Percentiles rank a stretch among this genome's conserved stretches.
Conservation (phyloP, 306 rosid species). For the Ochetophila trinervis region DNA sequence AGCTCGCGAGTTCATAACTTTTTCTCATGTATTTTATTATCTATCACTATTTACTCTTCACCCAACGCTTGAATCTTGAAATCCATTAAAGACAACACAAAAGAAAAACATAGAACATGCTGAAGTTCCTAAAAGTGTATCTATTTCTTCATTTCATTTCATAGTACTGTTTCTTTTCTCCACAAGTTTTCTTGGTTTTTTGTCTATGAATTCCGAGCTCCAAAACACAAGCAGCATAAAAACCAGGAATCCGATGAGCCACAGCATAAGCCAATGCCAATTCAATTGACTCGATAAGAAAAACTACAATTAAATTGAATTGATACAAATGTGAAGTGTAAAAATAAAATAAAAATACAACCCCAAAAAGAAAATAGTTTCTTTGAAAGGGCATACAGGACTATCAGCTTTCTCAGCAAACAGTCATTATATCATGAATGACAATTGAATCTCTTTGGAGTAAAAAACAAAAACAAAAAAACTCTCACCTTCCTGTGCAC, state of each 20-base stretch:
- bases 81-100: too few relatives aligned
- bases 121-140: too few relatives aligned
- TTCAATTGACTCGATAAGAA: conserved; percentile 4
- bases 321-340: not conserved
- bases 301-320: not conserved
- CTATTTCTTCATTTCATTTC: too few relatives aligned
- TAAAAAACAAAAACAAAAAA: conserved; percentile 18
- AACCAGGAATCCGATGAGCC: not conserved
- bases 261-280: not conserved
- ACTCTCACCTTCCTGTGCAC: conserved; percentile 34
- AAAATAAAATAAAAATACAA: conserved; percentile 25
- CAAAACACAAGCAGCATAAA: too few relatives aligned
- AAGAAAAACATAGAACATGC: too few relatives aligned
- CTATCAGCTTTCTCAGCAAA: conserved; percentile 42
- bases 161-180: too few relatives aligned
- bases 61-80: too few relatives aligned
- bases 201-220: too few relatives aligned
- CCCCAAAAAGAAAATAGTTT: conserved; percentile 25
- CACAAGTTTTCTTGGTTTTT: too few relatives aligned
- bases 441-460: conserved; percentile 35
- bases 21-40: too few relatives aligned
- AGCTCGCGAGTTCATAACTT: too few relatives aligned
- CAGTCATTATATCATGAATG: conserved; percentile 45
- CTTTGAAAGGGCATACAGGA: conserved; percentile 31
- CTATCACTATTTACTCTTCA: too few relatives aligned